These are phyloP conservation scores for Herpotrichia juniperi DNA, from an alignment of 2,329 filamentous ascomycete genomes.

Conservation along the genomic window DNA sequence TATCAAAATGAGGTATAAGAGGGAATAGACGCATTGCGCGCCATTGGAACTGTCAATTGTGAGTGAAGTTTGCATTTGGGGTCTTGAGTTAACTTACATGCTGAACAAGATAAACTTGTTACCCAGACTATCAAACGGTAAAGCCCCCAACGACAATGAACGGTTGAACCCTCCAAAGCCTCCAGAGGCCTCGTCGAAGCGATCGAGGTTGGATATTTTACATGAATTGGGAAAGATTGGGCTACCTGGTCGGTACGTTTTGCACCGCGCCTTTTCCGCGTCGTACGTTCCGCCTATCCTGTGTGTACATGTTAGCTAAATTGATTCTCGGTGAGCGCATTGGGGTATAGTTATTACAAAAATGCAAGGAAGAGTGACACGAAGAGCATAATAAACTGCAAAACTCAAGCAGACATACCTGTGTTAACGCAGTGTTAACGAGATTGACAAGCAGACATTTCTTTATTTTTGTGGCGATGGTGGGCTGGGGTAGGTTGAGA, in stretches of 20 bases:
- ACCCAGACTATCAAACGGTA: conserved; percentile 21
- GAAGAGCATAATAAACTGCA: conserved; percentile 26
- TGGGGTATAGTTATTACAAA: not conserved
- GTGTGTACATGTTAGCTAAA: conserved; percentile 4
- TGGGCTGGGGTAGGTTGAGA: conserved; percentile 29
- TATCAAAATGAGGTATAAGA: conserved; percentile 39
- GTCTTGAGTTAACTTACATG: conserved; percentile 19
- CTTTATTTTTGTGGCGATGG: conserved; percentile 39
- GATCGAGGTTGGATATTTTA: not conserved
- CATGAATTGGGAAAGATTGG: too few species aligned
- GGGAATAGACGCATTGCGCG: conserved; percentile 37
- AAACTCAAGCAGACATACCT: conserved; percentile 32
- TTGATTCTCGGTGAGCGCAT: conserved; percentile 5
- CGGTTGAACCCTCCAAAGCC: conserved; percentile 34
- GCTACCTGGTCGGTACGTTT: too few species aligned
- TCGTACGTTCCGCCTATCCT: too few species aligned
- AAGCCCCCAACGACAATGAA: conserved; percentile 15
- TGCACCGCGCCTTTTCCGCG: too few species aligned
- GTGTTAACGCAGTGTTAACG: conserved; percentile 35
- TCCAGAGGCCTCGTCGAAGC: conserved; percentile 21
- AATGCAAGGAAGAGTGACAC: conserved; percentile 26
- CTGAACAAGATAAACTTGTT: conserved; percentile 31
- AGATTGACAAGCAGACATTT: conserved; percentile 35
- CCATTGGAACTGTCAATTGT: conserved; percentile 29
- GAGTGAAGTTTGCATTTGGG: not conserved